Evolutionary conservation across 352 stramenopile genomes (phyloP).

Genomic region (Pythium insidiosum): DNA sequence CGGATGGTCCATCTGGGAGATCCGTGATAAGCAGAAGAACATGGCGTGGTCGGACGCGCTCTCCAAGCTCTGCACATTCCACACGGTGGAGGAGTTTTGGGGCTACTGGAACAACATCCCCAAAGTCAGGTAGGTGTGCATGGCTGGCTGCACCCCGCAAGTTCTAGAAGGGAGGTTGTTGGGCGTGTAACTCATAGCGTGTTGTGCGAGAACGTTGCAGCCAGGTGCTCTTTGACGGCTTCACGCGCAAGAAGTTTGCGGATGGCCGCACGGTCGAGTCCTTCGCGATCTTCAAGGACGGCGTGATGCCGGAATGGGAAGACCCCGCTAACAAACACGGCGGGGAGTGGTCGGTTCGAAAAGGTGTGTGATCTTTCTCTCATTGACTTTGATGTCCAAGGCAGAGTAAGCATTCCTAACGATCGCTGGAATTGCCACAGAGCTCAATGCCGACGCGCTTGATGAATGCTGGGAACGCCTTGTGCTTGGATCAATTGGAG

Average conservation of each 20-base stretch:
- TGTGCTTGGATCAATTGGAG: slow-evolving; percentile 85
- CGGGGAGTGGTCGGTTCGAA: slow-evolving; percentile 80
- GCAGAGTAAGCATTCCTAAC: not conserved
- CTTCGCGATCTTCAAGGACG: slow-evolving; percentile 90
- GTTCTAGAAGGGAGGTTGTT: too few species aligned
- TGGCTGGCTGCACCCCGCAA: too few species aligned
- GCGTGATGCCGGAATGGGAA: slow-evolving; percentile 87
- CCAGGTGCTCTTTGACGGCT: slow-evolving; percentile 76
- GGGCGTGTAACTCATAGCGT: too few species aligned
- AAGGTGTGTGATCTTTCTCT: slow-evolving; percentile 26
- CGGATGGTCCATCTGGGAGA: slow-evolving; percentile 84
- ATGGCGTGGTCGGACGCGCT: slow-evolving; percentile 84
- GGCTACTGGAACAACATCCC: slow-evolving; percentile 89
- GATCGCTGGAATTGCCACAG: slow-evolving; percentile 18
- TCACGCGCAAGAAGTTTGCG: slow-evolving; percentile 87
- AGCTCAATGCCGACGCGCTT: slow-evolving; percentile 62
- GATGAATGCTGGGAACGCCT: slow-evolving; percentile 88
- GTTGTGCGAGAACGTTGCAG: too few species aligned
- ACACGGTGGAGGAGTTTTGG: slow-evolving; percentile 87
- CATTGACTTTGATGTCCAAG: too few species aligned
- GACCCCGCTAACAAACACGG: slow-evolving; percentile 85
- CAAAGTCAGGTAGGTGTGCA: slow-evolving; percentile 56
- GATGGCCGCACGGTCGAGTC: slow-evolving; percentile 88
- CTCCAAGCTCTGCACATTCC: slow-evolving; percentile 82
- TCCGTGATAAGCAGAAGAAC: slow-evolving; percentile 64